Conservation (phyloP, 768 basidiomycete species). For the Lactarius sp. region DNA sequence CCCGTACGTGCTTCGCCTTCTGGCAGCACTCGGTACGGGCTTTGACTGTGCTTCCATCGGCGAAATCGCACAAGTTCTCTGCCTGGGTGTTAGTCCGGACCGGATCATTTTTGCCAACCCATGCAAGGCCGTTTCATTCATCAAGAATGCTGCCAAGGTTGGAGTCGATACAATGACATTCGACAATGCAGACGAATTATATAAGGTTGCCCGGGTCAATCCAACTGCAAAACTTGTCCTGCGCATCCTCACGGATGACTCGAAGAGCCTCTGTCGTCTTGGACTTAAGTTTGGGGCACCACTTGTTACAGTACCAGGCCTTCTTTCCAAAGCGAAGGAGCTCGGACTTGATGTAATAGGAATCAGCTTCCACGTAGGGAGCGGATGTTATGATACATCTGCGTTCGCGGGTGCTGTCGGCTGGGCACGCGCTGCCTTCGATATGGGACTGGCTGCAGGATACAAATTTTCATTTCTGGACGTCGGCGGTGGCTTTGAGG, state of each 20-base stretch:
- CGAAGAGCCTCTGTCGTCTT: slow-evolving; percentile 87
- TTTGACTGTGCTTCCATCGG: slow-evolving; percentile 97
- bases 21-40: slow-evolving; percentile 84
- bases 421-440: slow-evolving; percentile 79
- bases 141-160: slow-evolving; percentile 73
- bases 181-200: slow-evolving; percentile 93
- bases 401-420: slow-evolving; percentile 87
- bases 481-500: slow-evolving; percentile 96
- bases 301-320: slow-evolving; percentile 67
- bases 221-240: slow-evolving; percentile 83
- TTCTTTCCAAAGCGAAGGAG: slow-evolving; percentile 75
- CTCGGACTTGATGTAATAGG: slow-evolving; percentile 84
- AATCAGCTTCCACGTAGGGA: slow-evolving; percentile 97
- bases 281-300: slow-evolving; percentile 97
- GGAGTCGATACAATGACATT: slow-evolving; percentile 96
- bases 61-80: slow-evolving; percentile 81
- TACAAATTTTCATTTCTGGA: slow-evolving; percentile 84
- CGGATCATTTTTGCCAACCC: slow-evolving; percentile 98
- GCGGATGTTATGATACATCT: slow-evolving; percentile 89
- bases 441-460: slow-evolving; percentile 77
- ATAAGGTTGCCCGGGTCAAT: slow-evolving; percentile 82
- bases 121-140: slow-evolving; percentile 93
- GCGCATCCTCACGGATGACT: slow-evolving; percentile 97
- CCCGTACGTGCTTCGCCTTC: slow-evolving; percentile 85
- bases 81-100: slow-evolving; percentile 65